Percentiles rank a stretch among this genome's conserved stretches.
Conservation (phyloP, 352 stramenopile species). For the Phytophthora cryptogea region DNA sequence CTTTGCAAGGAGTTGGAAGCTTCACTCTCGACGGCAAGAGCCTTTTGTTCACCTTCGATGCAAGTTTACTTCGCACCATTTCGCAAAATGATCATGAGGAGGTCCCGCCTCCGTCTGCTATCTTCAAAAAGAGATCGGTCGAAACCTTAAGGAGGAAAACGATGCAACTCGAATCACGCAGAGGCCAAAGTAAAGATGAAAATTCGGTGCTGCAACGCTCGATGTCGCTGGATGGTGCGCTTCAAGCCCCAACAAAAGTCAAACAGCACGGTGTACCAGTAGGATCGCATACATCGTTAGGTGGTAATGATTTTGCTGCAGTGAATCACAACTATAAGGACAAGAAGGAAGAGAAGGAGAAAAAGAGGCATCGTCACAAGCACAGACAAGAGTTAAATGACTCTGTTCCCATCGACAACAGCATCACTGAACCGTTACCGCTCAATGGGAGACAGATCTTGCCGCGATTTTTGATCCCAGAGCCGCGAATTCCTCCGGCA, state of each 20-base stretch:
- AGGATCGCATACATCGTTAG: neutral
- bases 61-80: slow-evolving; percentile 34
- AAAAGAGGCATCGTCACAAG: slow-evolving; percentile 10
- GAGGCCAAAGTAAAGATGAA: neutral
- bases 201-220: slow-evolving; percentile 19
- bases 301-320: slow-evolving; percentile 1
- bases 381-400: slow-evolving; percentile 2
- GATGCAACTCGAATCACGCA: slow-evolving; percentile 3
- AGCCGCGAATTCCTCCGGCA: slow-evolving; percentile 25
- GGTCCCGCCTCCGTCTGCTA: slow-evolving; percentile 8
- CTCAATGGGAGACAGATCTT: slow-evolving; percentile 35
- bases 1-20: slow-evolving; percentile 37
- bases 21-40: slow-evolving; percentile 51
- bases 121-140: slow-evolving; percentile 16
- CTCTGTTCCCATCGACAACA: slow-evolving; percentile 6
- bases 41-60: slow-evolving; percentile 53
- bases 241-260: slow-evolving; percentile 5
- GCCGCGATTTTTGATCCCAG: slow-evolving; percentile 53
- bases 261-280: slow-evolving; percentile 12
- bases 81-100: slow-evolving; percentile 14
- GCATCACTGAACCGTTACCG: neutral
- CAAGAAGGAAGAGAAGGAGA: slow-evolving; percentile 9
- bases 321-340: neutral
- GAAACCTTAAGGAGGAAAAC: slow-evolving; percentile 17
- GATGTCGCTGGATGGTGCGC: slow-evolving; percentile 18